These are phyloP conservation scores for Wickerhamomyces subpelliculosus DNA, from an alignment of 805 yeast species.

Conservation along the genomic window DNA sequence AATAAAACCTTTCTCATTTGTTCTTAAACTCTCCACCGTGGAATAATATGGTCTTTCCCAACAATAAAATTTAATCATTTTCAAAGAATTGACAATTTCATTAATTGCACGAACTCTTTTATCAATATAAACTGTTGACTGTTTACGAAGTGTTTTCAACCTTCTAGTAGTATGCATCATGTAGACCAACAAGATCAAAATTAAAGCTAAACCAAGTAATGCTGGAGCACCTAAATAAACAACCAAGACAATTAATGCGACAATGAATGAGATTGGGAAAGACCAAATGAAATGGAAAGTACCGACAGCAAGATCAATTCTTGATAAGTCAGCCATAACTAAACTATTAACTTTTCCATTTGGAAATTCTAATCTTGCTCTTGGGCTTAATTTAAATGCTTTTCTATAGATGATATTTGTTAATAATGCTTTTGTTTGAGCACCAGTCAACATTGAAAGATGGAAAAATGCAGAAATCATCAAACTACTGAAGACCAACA, in stretches of 20 bases:
- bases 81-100: constrained; percentile 73
- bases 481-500: constrained; percentile 45
- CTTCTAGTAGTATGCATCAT: constrained; percentile 42
- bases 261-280: constrained; percentile 57
- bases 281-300: constrained; percentile 59
- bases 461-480: constrained; percentile 59
- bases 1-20: constrained; percentile 53
- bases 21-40: constrained; percentile 48
- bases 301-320: constrained; percentile 71
- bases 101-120: constrained; percentile 66
- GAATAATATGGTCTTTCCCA: constrained; percentile 81
- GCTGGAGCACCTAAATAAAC: constrained; percentile 68
- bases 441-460: constrained; percentile 56
- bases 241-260: constrained; percentile 57
- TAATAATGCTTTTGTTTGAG: constrained; percentile 60
- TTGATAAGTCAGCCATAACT: constrained; percentile 74
- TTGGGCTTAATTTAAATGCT: constrained; percentile 52
- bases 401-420: constrained; percentile 68
- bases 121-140: constrained; percentile 66
- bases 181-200: constrained; percentile 30
- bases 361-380: constrained; percentile 53
- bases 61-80: constrained; percentile 79
- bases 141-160: constrained; percentile 48
- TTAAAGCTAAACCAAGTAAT: constrained; percentile 59
- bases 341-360: constrained; percentile 68